Conservation (phyloP, 257 asterid species). For the Nicotiana sylvestris region DNA sequence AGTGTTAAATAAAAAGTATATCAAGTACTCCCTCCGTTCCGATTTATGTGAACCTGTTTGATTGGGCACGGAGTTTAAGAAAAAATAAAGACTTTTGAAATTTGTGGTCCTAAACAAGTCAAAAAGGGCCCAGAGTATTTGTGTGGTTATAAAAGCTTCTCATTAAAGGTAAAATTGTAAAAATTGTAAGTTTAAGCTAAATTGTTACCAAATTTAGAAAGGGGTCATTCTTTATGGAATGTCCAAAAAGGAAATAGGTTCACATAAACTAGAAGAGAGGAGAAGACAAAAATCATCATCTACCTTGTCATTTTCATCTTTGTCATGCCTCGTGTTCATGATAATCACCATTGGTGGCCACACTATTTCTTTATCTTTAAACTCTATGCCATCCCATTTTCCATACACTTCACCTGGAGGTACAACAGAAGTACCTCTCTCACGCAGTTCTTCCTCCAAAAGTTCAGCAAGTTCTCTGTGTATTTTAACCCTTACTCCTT, state of each 20-base stretch:
- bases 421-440: conserved; percentile 28
- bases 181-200: too few relatives aligned
- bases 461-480: conserved; percentile 39
- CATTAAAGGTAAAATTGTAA: too few relatives aligned
- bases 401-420: conserved; percentile 34
- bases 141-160: too few relatives aligned
- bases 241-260: too few relatives aligned
- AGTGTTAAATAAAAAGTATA: neutral
- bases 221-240: too few relatives aligned
- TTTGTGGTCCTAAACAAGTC: too few relatives aligned
- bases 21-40: neutral
- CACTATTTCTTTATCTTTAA: conserved; percentile 30
- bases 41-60: too few relatives aligned
- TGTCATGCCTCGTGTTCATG: conserved; percentile 32
- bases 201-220: too few relatives aligned
- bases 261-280: too few relatives aligned
- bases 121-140: too few relatives aligned
- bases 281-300: neutral
- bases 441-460: conserved; percentile 39
- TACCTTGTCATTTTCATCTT: conserved; percentile 39
- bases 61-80: too few relatives aligned
- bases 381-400: conserved; percentile 27
- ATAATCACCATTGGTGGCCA: conserved; percentile 50
- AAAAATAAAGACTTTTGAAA: too few relatives aligned
- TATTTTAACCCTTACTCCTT: conserved; percentile 31